Percentiles rank a stretch among this genome's conserved stretches.
Evolutionary conservation across 768 basidiomycete species (phyloP).

Genomic region (Hortiboletus campestris): DNA sequence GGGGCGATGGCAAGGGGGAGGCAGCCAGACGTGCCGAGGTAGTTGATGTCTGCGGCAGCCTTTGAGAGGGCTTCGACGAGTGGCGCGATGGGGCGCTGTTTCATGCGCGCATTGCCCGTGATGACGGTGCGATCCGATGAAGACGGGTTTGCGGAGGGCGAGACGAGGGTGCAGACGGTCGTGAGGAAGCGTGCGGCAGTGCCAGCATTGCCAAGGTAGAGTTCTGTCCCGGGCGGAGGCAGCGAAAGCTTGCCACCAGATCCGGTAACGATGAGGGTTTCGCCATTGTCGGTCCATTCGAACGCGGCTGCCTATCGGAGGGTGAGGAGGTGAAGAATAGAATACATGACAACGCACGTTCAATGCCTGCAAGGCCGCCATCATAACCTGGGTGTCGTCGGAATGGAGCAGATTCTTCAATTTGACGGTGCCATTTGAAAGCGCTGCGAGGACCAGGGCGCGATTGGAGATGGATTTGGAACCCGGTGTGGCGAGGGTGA

Average conservation of each 20-base stretch:
- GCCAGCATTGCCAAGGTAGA: conserved; percentile 96
- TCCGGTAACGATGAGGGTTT: conserved; percentile 90
- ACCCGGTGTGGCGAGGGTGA: conserved; percentile 89
- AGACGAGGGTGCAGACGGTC: conserved; percentile 90
- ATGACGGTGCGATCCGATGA: conserved; percentile 63
- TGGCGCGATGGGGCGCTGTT: conserved; percentile 95
- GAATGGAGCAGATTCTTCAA: conserved; percentile 91
- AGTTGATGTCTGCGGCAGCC: conserved; percentile 79
- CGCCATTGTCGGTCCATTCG: conserved; percentile 94
- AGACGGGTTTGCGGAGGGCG: conserved; percentile 36
- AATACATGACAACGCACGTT: conserved; percentile 47
- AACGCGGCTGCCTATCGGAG: conserved; percentile 77
- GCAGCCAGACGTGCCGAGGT: conserved; percentile 77
- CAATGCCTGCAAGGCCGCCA: conserved; percentile 86
- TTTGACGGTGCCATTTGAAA: conserved; percentile 84
- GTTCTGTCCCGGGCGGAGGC: conserved; percentile 76
- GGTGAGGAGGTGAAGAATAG: neutral
- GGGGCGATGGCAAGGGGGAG: conserved; percentile 86
- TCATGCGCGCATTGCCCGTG: conserved; percentile 98
- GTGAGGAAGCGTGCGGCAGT: conserved; percentile 98
- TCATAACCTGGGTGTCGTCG: conserved; percentile 99
- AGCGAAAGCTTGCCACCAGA: conserved; percentile 77
- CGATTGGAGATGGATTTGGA: conserved; percentile 97
- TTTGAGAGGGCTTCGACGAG: conserved; percentile 84
- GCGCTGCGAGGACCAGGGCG: conserved; percentile 88